Base-by-base conservation (phyloP, 306 rosid species). In the Boehmeria nivea region DNA sequence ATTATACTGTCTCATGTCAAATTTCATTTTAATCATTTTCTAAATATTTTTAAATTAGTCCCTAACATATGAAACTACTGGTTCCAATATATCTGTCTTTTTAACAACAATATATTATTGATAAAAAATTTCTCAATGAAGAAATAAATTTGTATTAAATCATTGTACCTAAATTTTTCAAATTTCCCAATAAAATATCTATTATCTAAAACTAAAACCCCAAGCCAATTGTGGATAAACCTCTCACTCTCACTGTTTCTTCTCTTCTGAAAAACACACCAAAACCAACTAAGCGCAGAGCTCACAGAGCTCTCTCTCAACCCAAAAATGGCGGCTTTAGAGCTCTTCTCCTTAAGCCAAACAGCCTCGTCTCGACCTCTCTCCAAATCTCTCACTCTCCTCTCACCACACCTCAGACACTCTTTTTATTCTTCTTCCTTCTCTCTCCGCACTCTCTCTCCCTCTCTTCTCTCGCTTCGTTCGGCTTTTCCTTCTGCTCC, bases 361-460 rank as follows among this genome's bases (percentile, higher is more conserved):
- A 61, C 56, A 7, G 12, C 57, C 1, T 14, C 54, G 0, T 12
- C 45, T 1, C 17, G 14, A 17, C 3, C 49, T 31, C 38, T 51
- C 40, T 54, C 65, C 34, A 55, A 48, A 6, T 39, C 75, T 12
- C 54, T 48, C 20, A 47, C 65, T 28, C 55, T 63, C 39, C 26
- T 70, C 18, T 39, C 65, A 10, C 57, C 66, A 25, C 18, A 13
- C 36, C 57, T 23, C 26, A 49, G 47, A 47, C 42, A 53, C 24
- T 18, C 44, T 60, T 18, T 48, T 8, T 48, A 19, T 8, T 70
- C 38, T 54, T 14, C 45, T 54, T 15, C 57, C 12, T 27, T 26
- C 22, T 61, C 42, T 13, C 27, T 51, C n/a, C 38, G 39, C 66
- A 4, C 66, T 42, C 42, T 57, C 19, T 26, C 53, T 17, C 22